Conservation (phyloP, 345 rosid genomes). For the Raphanus raphanistrum region DNA sequence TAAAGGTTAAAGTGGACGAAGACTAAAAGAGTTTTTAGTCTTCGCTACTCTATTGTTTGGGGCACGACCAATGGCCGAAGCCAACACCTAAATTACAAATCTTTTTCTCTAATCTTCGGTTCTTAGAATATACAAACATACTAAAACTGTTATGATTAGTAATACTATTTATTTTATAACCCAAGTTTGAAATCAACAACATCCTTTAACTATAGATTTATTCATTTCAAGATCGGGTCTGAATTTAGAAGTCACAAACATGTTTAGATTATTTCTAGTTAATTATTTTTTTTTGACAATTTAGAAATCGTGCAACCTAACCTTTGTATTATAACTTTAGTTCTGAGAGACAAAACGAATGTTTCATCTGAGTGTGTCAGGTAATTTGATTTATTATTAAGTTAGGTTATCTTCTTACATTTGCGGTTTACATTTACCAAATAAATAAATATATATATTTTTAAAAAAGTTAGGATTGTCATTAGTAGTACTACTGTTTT, state of each 20-base stretch:
- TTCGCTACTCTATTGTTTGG: background rate
- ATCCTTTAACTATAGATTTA: no score
- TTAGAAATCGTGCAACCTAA: no score
- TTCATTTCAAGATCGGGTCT: background rate
- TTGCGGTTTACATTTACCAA: background rate
- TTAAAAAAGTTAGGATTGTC: background rate
- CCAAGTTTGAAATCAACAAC: background rate
- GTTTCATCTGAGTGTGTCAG: background rate
- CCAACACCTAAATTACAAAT: background rate
- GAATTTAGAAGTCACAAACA: background rate
- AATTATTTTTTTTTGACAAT: no score
- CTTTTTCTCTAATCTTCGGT: background rate
- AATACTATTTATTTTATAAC: background rate
- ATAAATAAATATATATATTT: no score
- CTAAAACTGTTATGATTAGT: background rate
- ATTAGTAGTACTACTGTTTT: no score
- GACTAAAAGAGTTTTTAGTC: conserved; percentile 26
- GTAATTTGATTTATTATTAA: background rate
- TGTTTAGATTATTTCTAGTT: no score
- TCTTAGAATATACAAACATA: background rate
- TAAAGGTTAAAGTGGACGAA: background rate
- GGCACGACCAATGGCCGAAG: background rate
- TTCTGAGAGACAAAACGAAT: background rate
- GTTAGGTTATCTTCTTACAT: background rate
- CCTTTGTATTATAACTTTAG: no score